Evolutionary conservation across 2,329 filamentous ascomycete genomes (phyloP), one percentile per base, ranked within the genome.

Genomic region (Emergomyces orientalis): DNA sequence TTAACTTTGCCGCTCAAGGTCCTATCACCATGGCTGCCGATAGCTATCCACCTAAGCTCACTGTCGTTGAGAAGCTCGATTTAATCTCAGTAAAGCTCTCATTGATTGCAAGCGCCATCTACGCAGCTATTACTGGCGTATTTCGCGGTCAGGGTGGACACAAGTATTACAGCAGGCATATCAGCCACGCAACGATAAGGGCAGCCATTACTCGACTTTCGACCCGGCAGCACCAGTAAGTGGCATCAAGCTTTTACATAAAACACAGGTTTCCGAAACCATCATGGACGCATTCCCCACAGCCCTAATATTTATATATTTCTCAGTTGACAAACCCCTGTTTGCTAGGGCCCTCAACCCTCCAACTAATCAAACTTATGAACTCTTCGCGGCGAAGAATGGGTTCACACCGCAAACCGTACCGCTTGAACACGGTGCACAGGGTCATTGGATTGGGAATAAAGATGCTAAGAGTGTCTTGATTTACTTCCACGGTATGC

Each of bases 371-470:
- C 63, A 68, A 6, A 61, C 54, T 11, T 77, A 76, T 45, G 67
- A 69, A 47, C 14, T 59, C 6, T 67, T 62, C 54, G 69, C 71
- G 66, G 69, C 69, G 54, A 64, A 65, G 43, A 66, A 68, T 41
- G 67, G 69, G 13, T 65, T 73, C 8, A 63, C 68, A 17, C 69
- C 72, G 2, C 69, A 74, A 49, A 71, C 67, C 0, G 69, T 77
- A 2, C 4, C 66, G 2, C 69, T 77, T 3, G 66, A 69, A 1
- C 69, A 76, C 47, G 71, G 69, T 27, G 70, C 71, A 13, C 65
- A 69, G 52, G 75, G 74, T 17, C 71, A 74, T 65, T 77, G 75
- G 75, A 65, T 77, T n/a, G 75, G 75, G 19, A 72, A 75, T 59
- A 74, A 72, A 58, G 64, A 72, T 37, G 75, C 75, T 22, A 75